phyloP scores from a whole-genome alignment of 176 grass and related monocot species.

The Paspalum vaginatum region DNA sequence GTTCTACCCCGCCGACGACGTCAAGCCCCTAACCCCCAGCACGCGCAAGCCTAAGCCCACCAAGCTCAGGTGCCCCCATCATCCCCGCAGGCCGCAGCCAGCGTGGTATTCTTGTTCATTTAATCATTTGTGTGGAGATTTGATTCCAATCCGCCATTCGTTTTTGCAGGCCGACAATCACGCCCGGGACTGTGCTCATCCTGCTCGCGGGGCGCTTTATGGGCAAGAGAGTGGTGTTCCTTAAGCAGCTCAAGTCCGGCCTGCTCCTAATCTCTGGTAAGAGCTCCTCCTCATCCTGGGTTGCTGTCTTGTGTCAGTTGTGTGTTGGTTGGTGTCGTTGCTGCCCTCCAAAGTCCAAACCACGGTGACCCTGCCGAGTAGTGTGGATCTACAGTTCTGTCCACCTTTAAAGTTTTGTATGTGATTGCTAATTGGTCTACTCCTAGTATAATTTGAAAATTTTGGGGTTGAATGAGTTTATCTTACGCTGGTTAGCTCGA shows the following conservation, averaged over 20 bases:
- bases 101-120: background rate
- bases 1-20: conserved; percentile 98
- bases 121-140: background rate
- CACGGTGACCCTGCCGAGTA: background rate
- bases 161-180: conserved; percentile 66
- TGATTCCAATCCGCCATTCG: background rate
- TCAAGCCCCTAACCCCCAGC: conserved; percentile 61
- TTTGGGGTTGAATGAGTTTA: background rate
- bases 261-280: conserved; percentile 87
- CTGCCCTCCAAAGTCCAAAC: background rate
- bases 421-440: background rate
- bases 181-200: conserved; percentile 91
- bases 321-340: background rate
- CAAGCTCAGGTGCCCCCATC: conserved; percentile 71
- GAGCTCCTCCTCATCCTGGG: too few relatives aligned
- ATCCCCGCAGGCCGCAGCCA: background rate
- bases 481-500: background rate
- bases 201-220: conserved; percentile 92
- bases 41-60: conserved; percentile 84
- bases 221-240: conserved; percentile 97
- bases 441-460: background rate
- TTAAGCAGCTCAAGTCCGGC: conserved; percentile 94
- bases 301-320: background rate
- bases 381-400: background rate
- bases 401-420: background rate